Base-by-base conservation (phyloP, 1,139 yeast species). In the Ogataea hybrid region DNA sequence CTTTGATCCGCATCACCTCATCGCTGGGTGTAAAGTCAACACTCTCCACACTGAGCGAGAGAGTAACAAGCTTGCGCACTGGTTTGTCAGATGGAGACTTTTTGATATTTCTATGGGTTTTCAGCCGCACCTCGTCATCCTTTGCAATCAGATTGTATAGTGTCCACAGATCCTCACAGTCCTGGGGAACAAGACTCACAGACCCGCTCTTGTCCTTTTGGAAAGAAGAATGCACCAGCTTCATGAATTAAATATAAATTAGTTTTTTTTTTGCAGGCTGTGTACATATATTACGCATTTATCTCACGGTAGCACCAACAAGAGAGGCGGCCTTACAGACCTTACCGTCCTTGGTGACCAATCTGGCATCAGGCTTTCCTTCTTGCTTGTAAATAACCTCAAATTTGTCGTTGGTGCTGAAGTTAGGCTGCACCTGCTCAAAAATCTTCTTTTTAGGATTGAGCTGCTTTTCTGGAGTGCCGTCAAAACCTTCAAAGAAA, bases 371-470 rank as follows among this genome's bases (percentile, higher is more conserved):
- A 43, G 80, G 79, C 61, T 84, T 82, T 53, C 94, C 92, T 60
- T 87, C 95, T 52, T 69, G 68, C 57, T 83, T 83, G 74, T 77
- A 90, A 48, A 87, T 76, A 36, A 90, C 96, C 62, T 86, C 87
- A 47, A 83, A 75, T 39, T 70, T 68, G 33, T 80, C 94, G 54
- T 73, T 81, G 34, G 97, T 90, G 46, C 92, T 71, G 75, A 92
- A 90, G 47, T 76, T 73, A 39, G 97, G 97, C 73, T 94, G 98
- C 52, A 87, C 73, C 41, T 90, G 76, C 75, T 94, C 99, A 92
- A 96, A 94, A 51, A 92, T 75, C 78, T 94, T 94, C 85, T 92
- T 94, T 82, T 94, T 94, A 57, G 99, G 98, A 71, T 92, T 90
- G 67, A 94, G 75, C 63, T 84, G 94, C 63, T 88, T 79, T 68